A percentile compares a stretch with the other conserved stretches of the same genome.
phyloP scores from a whole-genome alignment of 1,284 basidiomycete genomes.

The Moniliophthora roreri region DNA sequence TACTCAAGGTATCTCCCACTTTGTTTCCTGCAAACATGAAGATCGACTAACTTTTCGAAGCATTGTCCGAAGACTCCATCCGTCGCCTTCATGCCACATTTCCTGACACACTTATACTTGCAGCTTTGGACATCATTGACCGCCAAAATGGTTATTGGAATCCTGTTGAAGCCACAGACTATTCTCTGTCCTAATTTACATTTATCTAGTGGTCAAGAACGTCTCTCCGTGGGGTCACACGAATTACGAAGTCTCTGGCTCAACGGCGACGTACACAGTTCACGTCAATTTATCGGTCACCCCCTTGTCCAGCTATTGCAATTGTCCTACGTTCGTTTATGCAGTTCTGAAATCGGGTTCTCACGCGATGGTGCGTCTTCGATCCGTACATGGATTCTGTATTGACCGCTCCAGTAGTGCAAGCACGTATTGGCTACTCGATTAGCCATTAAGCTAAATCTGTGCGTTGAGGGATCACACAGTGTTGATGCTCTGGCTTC shows the following conservation, averaged over 20 bases:
- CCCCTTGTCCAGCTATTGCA: constrained; percentile 55
- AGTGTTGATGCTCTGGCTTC: constrained; percentile 45
- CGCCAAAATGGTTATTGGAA: constrained; percentile 50
- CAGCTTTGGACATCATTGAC: constrained; percentile 73
- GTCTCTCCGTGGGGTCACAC: constrained; percentile 52
- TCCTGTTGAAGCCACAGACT: neutral
- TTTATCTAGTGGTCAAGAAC: constrained; percentile 58
- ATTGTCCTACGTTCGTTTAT: constrained; percentile 71
- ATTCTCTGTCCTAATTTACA: neutral
- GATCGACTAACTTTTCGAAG: constrained; percentile 28
- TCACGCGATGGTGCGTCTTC: constrained; percentile 58
- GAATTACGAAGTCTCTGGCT: constrained; percentile 67
- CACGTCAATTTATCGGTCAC: constrained; percentile 49
- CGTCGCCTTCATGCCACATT: constrained; percentile 55
- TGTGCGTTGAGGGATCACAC: constrained; percentile 49
- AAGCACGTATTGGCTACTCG: constrained; percentile 73
- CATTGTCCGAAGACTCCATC: constrained; percentile 49
- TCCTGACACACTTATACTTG: constrained; percentile 59
- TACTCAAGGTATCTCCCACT: constrained; percentile 1
- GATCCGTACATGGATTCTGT: neutral
- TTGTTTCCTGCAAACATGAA: neutral
- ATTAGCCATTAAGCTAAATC: constrained; percentile 53
- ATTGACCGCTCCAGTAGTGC: constrained; percentile 45
- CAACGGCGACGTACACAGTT: constrained; percentile 60
- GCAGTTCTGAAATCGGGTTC: constrained; percentile 57